A percentile compares a stretch with the other conserved stretches of the same genome.
Conservation (phyloP, 345 rosid species). For the Citrus reticulata region DNA sequence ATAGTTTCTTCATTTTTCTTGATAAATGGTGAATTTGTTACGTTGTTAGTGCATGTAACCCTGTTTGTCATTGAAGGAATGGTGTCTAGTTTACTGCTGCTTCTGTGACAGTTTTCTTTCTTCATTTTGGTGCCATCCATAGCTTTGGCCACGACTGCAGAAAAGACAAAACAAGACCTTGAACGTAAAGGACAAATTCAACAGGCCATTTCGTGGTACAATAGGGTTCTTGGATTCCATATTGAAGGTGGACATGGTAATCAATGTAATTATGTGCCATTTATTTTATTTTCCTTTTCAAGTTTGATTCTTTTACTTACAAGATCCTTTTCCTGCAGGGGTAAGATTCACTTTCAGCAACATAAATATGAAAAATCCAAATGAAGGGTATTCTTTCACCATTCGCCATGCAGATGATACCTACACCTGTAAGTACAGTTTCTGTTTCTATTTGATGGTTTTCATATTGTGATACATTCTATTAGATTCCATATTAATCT, state of each 20-base stretch:
- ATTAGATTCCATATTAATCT: conserved; percentile 7
- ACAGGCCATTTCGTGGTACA: conserved; percentile 82
- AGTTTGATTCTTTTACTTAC: conserved; percentile 8
- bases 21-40: background rate
- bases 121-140: conserved; percentile 14
- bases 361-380: conserved; percentile 44
- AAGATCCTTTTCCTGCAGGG: conserved; percentile 41
- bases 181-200: conserved; percentile 45
- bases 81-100: conserved; percentile 9
- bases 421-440: conserved; percentile 55
- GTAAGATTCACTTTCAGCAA: conserved; percentile 75
- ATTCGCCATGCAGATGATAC: conserved; percentile 63
- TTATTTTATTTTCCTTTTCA: conserved; percentile 6
- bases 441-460: background rate
- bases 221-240: conserved; percentile 66
- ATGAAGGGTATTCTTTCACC: conserved; percentile 51
- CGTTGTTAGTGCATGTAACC: background rate
- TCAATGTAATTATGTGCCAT: background rate
- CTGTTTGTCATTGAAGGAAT: background rate
- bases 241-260: conserved; percentile 90
- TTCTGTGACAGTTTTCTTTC: background rate
- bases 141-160: conserved; percentile 45
- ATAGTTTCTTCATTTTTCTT: background rate
- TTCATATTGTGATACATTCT: conserved; percentile 1
- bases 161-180: conserved; percentile 35